Evolutionary conservation across 2,329 filamentous ascomycete genomes (phyloP).

Genomic region (Ophiostoma tasmaniense): DNA sequence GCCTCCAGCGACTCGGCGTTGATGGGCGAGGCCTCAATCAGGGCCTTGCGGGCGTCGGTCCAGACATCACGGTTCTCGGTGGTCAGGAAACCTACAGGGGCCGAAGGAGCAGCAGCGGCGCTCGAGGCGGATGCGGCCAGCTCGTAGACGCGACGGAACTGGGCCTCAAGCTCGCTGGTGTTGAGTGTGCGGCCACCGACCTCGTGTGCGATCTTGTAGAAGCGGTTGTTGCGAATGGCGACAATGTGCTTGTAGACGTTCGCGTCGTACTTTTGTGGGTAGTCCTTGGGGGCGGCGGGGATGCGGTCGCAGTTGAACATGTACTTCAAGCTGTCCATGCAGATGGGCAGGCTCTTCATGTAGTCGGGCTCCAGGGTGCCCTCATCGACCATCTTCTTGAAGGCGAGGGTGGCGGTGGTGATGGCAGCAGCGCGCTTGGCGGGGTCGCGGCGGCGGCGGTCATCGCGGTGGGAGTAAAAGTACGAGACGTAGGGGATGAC

Average conservation of each 20-base stretch:
- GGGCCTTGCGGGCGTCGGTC: slow-evolving; percentile 70
- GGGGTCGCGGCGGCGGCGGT: slow-evolving; percentile 77
- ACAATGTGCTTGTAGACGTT: slow-evolving; percentile 73
- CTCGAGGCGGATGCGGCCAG: slow-evolving; percentile 41
- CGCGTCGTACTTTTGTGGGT: slow-evolving; percentile 69
- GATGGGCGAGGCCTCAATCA: slow-evolving; percentile 66
- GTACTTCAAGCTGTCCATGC: slow-evolving; percentile 97
- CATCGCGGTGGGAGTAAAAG: slow-evolving; percentile 97
- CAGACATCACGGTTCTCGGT: slow-evolving; percentile 90
- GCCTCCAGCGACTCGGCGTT: slow-evolving; percentile 71
- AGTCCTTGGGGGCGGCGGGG: slow-evolving; percentile 71
- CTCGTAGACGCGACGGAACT: slow-evolving; percentile 79
- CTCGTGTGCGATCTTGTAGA: slow-evolving; percentile 85
- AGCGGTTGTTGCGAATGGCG: slow-evolving; percentile 89
- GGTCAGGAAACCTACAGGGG: slow-evolving; percentile 76
- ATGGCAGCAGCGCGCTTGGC: slow-evolving; percentile 90
- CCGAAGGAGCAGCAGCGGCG: slow-evolving; percentile 42
- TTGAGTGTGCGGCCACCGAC: slow-evolving; percentile 78
- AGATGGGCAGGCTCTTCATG: slow-evolving; percentile 95
- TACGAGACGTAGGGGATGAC: slow-evolving; percentile 98
- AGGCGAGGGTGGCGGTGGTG: slow-evolving; percentile 75
- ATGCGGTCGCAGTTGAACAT: slow-evolving; percentile 97
- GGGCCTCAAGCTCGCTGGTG: slow-evolving; percentile 78
- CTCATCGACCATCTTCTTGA: slow-evolving; percentile 84
- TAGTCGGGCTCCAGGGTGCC: slow-evolving; percentile 89